Evolutionary conservation across 2,329 filamentous ascomycete genomes (phyloP).

Genomic region (Xylariaceae sp.): DNA sequence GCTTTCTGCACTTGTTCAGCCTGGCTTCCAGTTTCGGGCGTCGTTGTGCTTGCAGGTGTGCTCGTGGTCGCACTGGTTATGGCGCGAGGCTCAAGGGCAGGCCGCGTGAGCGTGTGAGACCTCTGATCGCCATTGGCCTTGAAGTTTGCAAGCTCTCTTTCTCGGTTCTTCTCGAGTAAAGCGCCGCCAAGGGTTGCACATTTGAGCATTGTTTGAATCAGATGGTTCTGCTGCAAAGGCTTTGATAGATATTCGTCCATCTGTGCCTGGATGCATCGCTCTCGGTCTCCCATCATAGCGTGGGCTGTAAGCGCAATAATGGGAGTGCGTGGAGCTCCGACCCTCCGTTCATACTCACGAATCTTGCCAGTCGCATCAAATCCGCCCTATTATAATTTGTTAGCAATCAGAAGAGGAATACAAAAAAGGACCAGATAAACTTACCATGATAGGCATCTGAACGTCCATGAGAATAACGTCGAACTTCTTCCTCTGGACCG

Average conservation of each 20-base stretch:
- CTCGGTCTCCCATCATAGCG: slow-evolving; percentile 96
- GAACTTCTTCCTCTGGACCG: slow-evolving; percentile 86
- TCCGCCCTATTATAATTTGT: slow-evolving; percentile 57
- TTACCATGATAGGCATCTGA: slow-evolving; percentile 98
- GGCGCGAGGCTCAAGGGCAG: slow-evolving; percentile 49
- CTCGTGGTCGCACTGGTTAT: slow-evolving; percentile 46
- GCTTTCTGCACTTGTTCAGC: slow-evolving; percentile 53
- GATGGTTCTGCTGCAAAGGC: slow-evolving; percentile 90
- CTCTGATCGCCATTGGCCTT: slow-evolving; percentile 41
- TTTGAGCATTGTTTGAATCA: slow-evolving; percentile 96
- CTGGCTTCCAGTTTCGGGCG: slow-evolving; percentile 52
- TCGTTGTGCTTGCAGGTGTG: slow-evolving; percentile 47
- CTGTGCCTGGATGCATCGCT: slow-evolving; percentile 96
- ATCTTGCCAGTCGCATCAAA: slow-evolving; percentile 98
- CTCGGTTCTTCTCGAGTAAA: slow-evolving; percentile 69
- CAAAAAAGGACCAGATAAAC: slow-evolving; percentile 28
- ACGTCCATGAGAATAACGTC: slow-evolving; percentile 99
- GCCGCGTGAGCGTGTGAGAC: slow-evolving; percentile 27
- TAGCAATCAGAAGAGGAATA: slow-evolving; percentile 3
- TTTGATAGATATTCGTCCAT: slow-evolving; percentile 99
- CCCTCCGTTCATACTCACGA: slow-evolving; percentile 82
- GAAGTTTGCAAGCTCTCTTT: slow-evolving; percentile 52
- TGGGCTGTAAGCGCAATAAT: slow-evolving; percentile 97
- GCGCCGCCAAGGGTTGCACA: slow-evolving; percentile 87
- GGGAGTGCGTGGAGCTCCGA: slow-evolving; percentile 75